phyloP scores from a whole-genome alignment of 176 grass and related monocot species.

The Triticum aestivum region DNA sequence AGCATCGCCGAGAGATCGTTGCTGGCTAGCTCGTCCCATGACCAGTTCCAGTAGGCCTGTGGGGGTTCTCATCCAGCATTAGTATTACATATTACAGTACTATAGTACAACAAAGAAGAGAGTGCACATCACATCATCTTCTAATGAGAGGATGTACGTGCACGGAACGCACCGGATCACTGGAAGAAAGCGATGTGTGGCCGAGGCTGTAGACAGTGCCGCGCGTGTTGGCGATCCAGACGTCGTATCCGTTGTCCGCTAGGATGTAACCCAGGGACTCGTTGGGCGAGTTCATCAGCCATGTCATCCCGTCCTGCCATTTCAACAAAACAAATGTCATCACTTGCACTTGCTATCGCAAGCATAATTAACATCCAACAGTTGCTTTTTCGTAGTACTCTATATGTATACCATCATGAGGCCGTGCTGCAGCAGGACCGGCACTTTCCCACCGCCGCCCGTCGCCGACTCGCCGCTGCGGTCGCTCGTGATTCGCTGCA shows the following conservation, averaged over 20 bases:
- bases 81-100: background rate
- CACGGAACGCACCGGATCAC: conserved; percentile 13
- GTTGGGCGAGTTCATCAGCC: conserved; percentile 46
- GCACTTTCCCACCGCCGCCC: conserved; percentile 8
- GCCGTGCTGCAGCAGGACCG: conserved; percentile 56
- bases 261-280: conserved; percentile 61
- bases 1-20: conserved; percentile 44
- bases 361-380: background rate
- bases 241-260: conserved; percentile 54
- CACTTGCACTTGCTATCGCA: too few species aligned
- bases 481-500: conserved; percentile 44
- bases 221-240: conserved; percentile 59
- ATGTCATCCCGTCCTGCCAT: conserved; percentile 53
- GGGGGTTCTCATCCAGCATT: background rate
- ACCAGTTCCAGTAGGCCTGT: conserved; percentile 62
- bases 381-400: background rate
- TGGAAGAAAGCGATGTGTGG: conserved; percentile 44
- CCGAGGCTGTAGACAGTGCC: conserved; percentile 49
- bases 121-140: too few species aligned
- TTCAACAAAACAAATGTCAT: background rate
- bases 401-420: conserved; percentile 39
- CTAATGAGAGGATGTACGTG: background rate
- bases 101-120: too few species aligned
- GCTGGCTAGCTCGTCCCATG: conserved; percentile 59
- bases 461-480: background rate